These are phyloP conservation scores for Aspergillus fischeri DNA, from an alignment of 2,329 filamentous ascomycete species.

Conservation along the genomic window DNA sequence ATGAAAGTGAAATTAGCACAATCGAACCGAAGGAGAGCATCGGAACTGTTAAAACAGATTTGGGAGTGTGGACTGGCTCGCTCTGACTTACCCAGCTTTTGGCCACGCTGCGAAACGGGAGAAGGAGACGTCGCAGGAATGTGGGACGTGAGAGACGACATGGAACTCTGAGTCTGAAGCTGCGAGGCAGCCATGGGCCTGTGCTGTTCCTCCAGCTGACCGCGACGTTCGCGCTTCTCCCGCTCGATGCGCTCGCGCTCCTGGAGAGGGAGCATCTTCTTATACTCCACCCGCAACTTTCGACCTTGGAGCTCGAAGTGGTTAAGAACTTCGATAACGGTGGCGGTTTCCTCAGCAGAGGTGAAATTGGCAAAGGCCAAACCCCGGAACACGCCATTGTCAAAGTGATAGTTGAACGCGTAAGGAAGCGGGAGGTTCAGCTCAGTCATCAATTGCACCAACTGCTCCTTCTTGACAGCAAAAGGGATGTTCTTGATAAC, in stretches of 20 bases:
- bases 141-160: conserved; percentile 70
- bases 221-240: conserved; percentile 92
- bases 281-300: conserved; percentile 95
- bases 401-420: conserved; percentile 99
- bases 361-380: conserved; percentile 98
- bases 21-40: neutral
- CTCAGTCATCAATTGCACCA: conserved; percentile 90
- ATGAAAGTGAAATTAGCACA: conserved; percentile 7
- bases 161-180: conserved; percentile 79
- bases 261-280: conserved; percentile 96
- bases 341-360: conserved; percentile 85
- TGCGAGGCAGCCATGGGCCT: conserved; percentile 62
- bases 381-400: conserved; percentile 93
- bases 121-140: conserved; percentile 63
- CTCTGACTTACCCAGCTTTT: conserved; percentile 33
- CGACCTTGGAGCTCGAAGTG: conserved; percentile 92
- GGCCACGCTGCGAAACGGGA: conserved; percentile 56
- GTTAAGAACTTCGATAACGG: conserved; percentile 91
- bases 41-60: neutral
- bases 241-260: conserved; percentile 94
- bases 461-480: conserved; percentile 92
- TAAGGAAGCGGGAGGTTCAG: conserved; percentile 92
- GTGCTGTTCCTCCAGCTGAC: conserved; percentile 96
- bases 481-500: conserved; percentile 99
- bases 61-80: neutral